Evolutionary conservation across 1,139 yeast genomes (phyloP).

Genomic region (Hyphopichia khmerensis): DNA sequence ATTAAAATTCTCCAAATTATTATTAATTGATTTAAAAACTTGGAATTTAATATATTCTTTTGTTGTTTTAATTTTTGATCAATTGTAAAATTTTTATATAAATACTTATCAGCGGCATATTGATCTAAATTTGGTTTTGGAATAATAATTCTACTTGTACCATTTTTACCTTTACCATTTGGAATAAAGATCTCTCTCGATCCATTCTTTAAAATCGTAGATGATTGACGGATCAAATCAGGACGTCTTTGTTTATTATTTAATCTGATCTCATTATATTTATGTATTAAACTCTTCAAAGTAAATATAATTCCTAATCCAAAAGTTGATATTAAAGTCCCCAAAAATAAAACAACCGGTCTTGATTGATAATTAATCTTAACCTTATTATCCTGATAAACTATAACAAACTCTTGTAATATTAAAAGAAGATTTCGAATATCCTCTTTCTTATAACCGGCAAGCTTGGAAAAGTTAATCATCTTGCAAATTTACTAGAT

Average conservation of each 20-base stretch:
- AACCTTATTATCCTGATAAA: conserved; percentile 38
- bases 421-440: conserved; percentile 32
- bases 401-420: conserved; percentile 37
- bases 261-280: conserved; percentile 30
- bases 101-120: conserved; percentile 68
- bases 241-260: conserved; percentile 34
- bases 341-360: conserved; percentile 44
- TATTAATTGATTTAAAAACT: conserved; percentile 67
- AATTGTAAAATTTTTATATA: conserved; percentile 53
- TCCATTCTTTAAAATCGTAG: conserved; percentile 51
- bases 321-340: conserved; percentile 42
- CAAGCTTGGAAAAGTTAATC: conserved; percentile 37
- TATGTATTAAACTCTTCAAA: conserved; percentile 28
- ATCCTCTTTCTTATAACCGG: conserved; percentile 36
- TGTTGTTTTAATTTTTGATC: conserved; percentile 34
- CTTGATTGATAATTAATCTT: conserved; percentile 44
- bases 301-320: conserved; percentile 43
- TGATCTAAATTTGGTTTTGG: conserved; percentile 59
- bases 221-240: conserved; percentile 40
- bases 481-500: conserved; percentile 15
- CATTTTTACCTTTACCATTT: conserved; percentile 43
- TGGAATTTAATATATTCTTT: conserved; percentile 54
- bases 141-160: conserved; percentile 48
- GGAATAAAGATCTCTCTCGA: conserved; percentile 56
- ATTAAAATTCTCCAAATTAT: conserved; percentile 82